Percentiles rank a stretch among this genome's conserved stretches.
Conservation (phyloP, 257 asterid genomes). For the Ligustrum vulgare region DNA sequence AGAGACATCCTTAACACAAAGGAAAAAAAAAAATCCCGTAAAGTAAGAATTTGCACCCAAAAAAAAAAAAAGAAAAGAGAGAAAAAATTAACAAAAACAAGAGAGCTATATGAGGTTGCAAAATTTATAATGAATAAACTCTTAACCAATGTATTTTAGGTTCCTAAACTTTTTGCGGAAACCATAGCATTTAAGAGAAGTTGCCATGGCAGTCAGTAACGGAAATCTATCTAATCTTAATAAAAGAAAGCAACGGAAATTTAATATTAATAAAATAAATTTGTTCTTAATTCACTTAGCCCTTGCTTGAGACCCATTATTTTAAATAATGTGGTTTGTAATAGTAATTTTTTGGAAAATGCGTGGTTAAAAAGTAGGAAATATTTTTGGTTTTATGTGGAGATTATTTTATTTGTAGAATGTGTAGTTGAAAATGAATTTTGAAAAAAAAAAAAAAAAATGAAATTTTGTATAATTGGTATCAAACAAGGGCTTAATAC, state of each 20-base stretch:
- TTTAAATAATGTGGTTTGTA: too few relatives aligned
- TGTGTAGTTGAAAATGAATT: too few relatives aligned
- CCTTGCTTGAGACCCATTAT: too few relatives aligned
- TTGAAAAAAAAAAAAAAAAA: too few relatives aligned
- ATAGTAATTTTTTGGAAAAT: too few relatives aligned
- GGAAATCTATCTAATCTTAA: slow-evolving; percentile 11
- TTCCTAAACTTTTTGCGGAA: neutral
- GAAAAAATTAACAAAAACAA: too few relatives aligned
- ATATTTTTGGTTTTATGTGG: too few relatives aligned
- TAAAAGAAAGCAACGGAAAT: slow-evolving; percentile 2
- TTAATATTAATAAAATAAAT: slow-evolving; percentile 1
- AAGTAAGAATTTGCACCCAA: neutral
- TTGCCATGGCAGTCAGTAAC: neutral
- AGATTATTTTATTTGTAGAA: too few relatives aligned
- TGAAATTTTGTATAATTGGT: too few relatives aligned
- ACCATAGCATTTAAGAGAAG: slow-evolving; percentile 6
- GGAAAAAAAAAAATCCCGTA: neutral
- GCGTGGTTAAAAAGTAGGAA: too few relatives aligned
- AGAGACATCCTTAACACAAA: slow-evolving; percentile 7
- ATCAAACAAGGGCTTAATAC: neutral
- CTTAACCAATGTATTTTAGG: neutral
- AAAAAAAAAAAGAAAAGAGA: too few relatives aligned
- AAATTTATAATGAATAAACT: slow-evolving; percentile 4
- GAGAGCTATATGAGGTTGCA: neutral
- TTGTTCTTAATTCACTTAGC: neutral